phyloP scores from a whole-genome alignment of 257 asterid genomes.

The Linaria vulgaris region DNA sequence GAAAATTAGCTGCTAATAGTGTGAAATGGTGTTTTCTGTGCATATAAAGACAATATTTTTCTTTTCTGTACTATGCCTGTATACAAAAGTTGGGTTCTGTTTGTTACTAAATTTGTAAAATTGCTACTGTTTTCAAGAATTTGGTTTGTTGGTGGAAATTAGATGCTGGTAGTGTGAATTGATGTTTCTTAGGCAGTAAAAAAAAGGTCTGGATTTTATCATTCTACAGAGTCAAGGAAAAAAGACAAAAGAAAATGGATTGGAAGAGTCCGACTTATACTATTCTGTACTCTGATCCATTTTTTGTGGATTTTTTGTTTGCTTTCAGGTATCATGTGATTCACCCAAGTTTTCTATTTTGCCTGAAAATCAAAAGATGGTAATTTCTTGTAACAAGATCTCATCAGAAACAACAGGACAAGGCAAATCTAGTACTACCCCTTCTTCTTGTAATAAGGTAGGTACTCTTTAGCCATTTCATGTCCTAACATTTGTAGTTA shows the following conservation, averaged over 20 bases:
- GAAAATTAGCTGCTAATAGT: too few species aligned
- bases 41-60: too few species aligned
- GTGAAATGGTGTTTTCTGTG: too few species aligned
- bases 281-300: too few species aligned
- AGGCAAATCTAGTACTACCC: conserved; percentile 36
- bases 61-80: too few species aligned
- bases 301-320: not conserved
- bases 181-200: not conserved
- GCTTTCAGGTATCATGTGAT: conserved; percentile 26
- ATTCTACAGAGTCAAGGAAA: too few species aligned
- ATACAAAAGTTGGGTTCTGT: not conserved
- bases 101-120: not conserved
- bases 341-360: conserved; percentile 32
- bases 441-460: conserved; percentile 60
- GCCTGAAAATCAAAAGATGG: conserved; percentile 39
- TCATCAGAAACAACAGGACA: conserved; percentile 33
- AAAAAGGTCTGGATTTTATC: too few species aligned
- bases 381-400: conserved; percentile 33
- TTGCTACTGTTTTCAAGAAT: conserved; percentile 2
- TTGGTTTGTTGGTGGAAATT: conserved; percentile 11
- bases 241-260: too few species aligned
- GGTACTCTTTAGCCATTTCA: not conserved
- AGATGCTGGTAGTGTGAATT: conserved; percentile 13
- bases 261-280: too few species aligned
- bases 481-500: not conserved